Conservation (phyloP, 2,329 filamentous ascomycete species). For the Fusarium guadeloupense region DNA sequence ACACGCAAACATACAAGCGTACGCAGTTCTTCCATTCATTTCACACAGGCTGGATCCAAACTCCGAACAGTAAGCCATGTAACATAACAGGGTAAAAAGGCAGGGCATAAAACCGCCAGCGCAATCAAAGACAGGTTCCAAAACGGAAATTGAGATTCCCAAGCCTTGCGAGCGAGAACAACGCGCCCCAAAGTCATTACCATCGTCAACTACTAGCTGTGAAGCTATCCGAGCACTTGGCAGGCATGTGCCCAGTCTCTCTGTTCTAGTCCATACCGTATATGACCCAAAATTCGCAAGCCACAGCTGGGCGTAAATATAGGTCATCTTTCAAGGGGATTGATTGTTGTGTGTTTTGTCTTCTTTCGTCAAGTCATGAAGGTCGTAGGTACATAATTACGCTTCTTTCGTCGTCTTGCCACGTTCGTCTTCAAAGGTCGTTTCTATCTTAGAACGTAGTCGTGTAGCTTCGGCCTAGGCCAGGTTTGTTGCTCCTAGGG, state of each 20-base stretch:
- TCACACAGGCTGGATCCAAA: constrained; percentile 39
- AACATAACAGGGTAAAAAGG: constrained; percentile 19
- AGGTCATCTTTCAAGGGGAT: constrained; percentile 26
- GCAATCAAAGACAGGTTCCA: constrained; percentile 35
- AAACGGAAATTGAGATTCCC: constrained; percentile 37
- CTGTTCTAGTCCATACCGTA: constrained; percentile 40
- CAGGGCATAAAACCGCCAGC: constrained; percentile 16
- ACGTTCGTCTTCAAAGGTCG: constrained; percentile 11
- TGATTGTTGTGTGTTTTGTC: constrained; percentile 26
- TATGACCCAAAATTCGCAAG: constrained; percentile 23
- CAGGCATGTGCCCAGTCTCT: constrained; percentile 24
- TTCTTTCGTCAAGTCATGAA: constrained; percentile 44
- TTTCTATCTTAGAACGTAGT: constrained; percentile 43
- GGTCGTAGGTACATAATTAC: constrained; percentile 38
- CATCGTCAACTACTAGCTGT: constrained; percentile 45
- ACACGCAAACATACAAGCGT: constrained; percentile 8
- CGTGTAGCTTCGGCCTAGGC: constrained; percentile 46
- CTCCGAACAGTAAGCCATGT: constrained; percentile 42
- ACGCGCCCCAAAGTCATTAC: constrained; percentile 43
- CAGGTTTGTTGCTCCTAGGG: constrained; percentile 42
- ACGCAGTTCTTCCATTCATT: constrained; percentile 27
- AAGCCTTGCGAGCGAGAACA: constrained; percentile 36
- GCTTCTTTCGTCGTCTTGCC: constrained; percentile 33
- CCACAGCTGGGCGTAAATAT: constrained; percentile 20
- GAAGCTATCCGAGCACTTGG: constrained; percentile 41